These are phyloP conservation scores for Cinnamomum micranthum DNA, from an alignment of 164 flowering plant species.

Conservation along the genomic window DNA sequence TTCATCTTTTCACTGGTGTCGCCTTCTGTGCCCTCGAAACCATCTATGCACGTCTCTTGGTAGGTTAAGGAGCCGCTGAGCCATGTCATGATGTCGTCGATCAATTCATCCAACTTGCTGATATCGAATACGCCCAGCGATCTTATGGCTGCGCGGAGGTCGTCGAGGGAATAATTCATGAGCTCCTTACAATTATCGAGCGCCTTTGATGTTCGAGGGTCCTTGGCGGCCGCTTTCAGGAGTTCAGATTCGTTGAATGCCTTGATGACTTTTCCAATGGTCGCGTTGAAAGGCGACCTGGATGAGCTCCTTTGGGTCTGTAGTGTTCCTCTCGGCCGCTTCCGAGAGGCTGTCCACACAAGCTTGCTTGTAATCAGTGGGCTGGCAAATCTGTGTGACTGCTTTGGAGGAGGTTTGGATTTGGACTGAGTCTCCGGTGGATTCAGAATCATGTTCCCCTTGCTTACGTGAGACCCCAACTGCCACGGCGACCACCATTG, in stretches of 20 bases:
- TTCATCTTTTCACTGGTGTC: conserved; percentile 49
- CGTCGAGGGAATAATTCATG: conserved; percentile 38
- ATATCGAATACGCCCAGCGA: conserved; percentile 20
- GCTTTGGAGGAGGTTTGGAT: conserved; percentile 41
- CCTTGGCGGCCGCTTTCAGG: conserved; percentile 43
- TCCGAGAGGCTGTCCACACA: conserved; percentile 39
- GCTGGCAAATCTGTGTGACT: conserved; percentile 44
- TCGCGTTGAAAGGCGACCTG: conserved; percentile 41
- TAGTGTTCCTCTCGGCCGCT: conserved; percentile 28
- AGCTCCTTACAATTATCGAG: conserved; percentile 32
- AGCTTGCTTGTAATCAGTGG: conserved; percentile 51
- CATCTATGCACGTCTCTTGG: conserved; percentile 76
- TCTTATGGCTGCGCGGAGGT: conserved; percentile 26
- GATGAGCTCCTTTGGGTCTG: conserved; percentile 57
- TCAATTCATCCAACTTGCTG: conserved; percentile 32
- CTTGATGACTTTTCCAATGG: conserved; percentile 27
- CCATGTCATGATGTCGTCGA: conserved; percentile 58
- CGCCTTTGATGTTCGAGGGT: conserved; percentile 35
- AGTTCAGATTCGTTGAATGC: conserved; percentile 31
- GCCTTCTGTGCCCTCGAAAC: conserved; percentile 41
- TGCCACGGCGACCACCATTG: conserved; percentile 53
- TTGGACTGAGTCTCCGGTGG: background rate
- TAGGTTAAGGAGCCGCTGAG: conserved; percentile 60
- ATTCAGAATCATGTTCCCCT: background rate
- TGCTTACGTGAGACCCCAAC: conserved; percentile 25